Base-by-base conservation (phyloP, 1,139 yeast species). In the Yamadazyma dushanensis region DNA sequence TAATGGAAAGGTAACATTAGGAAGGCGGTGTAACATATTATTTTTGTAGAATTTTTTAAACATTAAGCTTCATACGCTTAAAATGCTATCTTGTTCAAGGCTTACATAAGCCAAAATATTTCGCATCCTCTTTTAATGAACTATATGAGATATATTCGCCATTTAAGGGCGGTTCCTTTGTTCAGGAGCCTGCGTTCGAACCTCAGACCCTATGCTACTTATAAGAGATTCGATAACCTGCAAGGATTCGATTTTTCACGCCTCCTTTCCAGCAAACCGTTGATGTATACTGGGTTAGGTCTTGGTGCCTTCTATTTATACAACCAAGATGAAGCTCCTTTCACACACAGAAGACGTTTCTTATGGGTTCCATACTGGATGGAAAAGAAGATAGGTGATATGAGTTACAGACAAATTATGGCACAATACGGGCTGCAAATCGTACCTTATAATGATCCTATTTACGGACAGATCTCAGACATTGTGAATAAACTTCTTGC, bases 321-420 rank as follows among this genome's bases (percentile, higher is more conserved):
- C 33, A 80, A 89, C 53, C 63, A 86, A 26, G 84, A 89, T 44
- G 75, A 76, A 45, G 96, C 96, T 0, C 97, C 97, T 1, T 81
- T 83, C 25, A 82, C 96, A 1, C 78, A 80, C 18, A 68, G 98
- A 35, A 63, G 61, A 22, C 67, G 97, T 43, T 76, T 89, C 49
- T 74, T 90, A 54, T 76, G 90, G 73, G 70, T 87, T 1, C 83
- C 92, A 3, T 73, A 74, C 37, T 73, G 80, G 65, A 45, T 83
- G 18, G 97, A 90, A 54, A 51, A 61, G 24, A 66, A 57, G 44
- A 63, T 87, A n/a, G 96, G 96, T 1, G 78, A 79, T 30, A 69
- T 70, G 42, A 76, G 85, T 5, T 90, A 89, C 56, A 54, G 61
- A 4, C 82, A 83, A 41, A 72, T 87, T 4, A 47, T 84, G 52